Base-by-base conservation (phyloP, 2,329 filamentous ascomycete species). In the Cercospora citrullina region DNA sequence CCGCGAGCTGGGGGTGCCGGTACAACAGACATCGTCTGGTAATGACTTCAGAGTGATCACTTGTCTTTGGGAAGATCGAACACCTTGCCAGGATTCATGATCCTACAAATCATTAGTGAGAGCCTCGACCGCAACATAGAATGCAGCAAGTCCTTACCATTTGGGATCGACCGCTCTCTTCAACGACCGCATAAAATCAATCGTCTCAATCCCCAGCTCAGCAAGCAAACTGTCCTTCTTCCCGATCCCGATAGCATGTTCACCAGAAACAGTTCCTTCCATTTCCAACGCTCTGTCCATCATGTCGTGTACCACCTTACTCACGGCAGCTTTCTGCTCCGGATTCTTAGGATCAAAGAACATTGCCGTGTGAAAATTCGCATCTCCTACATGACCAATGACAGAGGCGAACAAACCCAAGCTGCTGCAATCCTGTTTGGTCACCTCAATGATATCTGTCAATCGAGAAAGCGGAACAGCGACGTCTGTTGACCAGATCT, bases 311-410 rank as follows among this genome's bases (percentile, higher is more conserved):
- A 97, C 92, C 71, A 72, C 92, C 31, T 93, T 64, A 84, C 86
- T 77, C 95, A 91, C 1, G 95, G 92, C 72, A 90, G 91, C 51
- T 86, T 89, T 86, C 80, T 97, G 91, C 28, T 84, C 87, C 3
- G 87, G 85, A 65, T 93, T 84, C 26, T 84, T 85, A 28, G 87
- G 86, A 79, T 95, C 88, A 78, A 96, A 97, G 81, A 97, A 90
- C 80, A 97, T 95, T 77, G 90, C 92, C 77, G 94, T 90, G 78
- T 97, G 94, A 82, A 97, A 97, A 79, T 97, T 97, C 42, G 94
- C 94, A 76, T 97, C 94, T 12, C 94, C 94, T 66, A 97, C 90
- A 76, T 97, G 94, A 3, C 94, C 94, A 4, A 97, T 83, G 30
- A 96, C 91, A 75, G 91, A 93, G 1, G 93, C 92, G 77, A 97